These are phyloP conservation scores for Antitrichia curtipendula DNA, from an alignment of 225 moss, liverwort and hornwort genomes.

Conservation along the genomic window DNA sequence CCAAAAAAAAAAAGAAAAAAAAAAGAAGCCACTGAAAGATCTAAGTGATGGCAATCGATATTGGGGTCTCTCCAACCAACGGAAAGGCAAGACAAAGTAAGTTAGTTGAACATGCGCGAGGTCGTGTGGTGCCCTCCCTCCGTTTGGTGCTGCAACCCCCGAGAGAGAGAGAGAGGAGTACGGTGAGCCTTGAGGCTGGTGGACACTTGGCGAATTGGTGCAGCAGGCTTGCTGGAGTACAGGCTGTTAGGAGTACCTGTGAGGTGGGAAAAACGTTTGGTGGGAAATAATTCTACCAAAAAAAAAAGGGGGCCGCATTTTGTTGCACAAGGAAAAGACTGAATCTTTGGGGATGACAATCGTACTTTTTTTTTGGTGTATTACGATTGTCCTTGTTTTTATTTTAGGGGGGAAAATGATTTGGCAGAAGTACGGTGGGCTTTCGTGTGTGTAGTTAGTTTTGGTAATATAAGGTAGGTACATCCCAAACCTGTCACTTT, in stretches of 20 bases:
- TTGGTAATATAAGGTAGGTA: no score
- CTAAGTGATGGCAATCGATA: background rate
- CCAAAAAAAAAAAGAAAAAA: no score
- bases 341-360: background rate
- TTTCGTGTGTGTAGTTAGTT: no score
- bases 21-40: background rate
- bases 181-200: background rate
- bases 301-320: background rate
- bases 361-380: background rate
- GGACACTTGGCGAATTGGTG: background rate
- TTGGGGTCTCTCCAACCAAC: background rate
- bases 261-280: background rate
- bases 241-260: no score
- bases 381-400: background rate
- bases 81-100: background rate
- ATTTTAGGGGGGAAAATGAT: background rate
- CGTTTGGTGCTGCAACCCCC: background rate
- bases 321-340: background rate
- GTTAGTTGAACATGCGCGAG: background rate
- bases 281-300: background rate
- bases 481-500: no score
- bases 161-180: no score
- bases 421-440: no score
- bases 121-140: background rate
- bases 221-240: no score